These are phyloP conservation scores for Fusarium kyushuense DNA, from an alignment of 2,329 filamentous ascomycete species.

Conservation along the genomic window DNA sequence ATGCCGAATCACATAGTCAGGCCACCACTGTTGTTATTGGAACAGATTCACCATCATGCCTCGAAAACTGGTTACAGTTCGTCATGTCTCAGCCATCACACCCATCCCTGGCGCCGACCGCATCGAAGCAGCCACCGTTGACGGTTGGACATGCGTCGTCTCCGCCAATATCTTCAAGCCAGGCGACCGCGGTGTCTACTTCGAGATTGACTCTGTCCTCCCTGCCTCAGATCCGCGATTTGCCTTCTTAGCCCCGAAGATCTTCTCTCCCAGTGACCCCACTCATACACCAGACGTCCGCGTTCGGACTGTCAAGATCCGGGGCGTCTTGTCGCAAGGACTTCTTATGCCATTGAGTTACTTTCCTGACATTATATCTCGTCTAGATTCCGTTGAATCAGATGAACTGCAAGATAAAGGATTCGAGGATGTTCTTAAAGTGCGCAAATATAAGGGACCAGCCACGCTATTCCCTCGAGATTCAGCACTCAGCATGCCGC, in stretches of 20 bases:
- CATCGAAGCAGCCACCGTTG: slow-evolving; percentile 35
- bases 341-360: slow-evolving; percentile 35
- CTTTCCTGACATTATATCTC: slow-evolving; percentile 36
- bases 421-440: slow-evolving; percentile 38
- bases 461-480: background rate
- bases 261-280: background rate
- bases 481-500: background rate
- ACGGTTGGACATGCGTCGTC: slow-evolving; percentile 44
- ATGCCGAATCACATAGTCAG: background rate
- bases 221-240: slow-evolving; percentile 39
- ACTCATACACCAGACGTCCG: slow-evolving; percentile 30
- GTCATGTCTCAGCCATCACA: slow-evolving; percentile 30
- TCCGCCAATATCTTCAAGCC: slow-evolving; percentile 21
- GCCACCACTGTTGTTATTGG: background rate
- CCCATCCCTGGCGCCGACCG: slow-evolving; percentile 41
- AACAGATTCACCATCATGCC: slow-evolving; percentile 20
- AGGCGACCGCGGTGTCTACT: slow-evolving; percentile 38
- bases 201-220: slow-evolving; percentile 45
- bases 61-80: slow-evolving; percentile 42
- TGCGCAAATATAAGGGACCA: slow-evolving; percentile 40
- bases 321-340: slow-evolving; percentile 40
- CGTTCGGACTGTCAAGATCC: slow-evolving; percentile 35
- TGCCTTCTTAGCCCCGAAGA: slow-evolving; percentile 25
- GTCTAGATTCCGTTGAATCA: background rate
- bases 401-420: slow-evolving; percentile 20